These are phyloP conservation scores for Wickerhamomyces canadensis DNA, from an alignment of 805 yeast genomes.

Conservation along the genomic window DNA sequence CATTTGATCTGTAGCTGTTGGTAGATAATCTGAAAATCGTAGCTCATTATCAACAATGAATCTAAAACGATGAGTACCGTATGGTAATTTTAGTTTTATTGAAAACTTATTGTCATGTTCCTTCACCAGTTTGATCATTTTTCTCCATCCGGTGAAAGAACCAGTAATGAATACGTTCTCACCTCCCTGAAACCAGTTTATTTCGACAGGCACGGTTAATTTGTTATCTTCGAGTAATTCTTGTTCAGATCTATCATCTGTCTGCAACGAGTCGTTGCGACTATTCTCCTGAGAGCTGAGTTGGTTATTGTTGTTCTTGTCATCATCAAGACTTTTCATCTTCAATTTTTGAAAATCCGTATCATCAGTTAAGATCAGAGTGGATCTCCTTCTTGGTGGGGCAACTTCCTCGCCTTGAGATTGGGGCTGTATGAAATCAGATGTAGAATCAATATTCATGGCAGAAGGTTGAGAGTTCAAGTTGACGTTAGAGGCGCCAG, in stretches of 20 bases:
- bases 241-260: constrained; percentile 3
- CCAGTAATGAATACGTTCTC: constrained; percentile 93
- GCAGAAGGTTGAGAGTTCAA: constrained; percentile 19
- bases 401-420: constrained; percentile 1
- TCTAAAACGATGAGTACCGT: constrained; percentile 89
- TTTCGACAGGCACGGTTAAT: constrained; percentile 46
- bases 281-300: too few relatives aligned
- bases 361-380: constrained; percentile 67
- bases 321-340: constrained; percentile 17
- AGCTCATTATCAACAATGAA: constrained; percentile 93
- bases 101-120: constrained; percentile 51
- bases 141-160: constrained; percentile 96
- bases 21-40: constrained; percentile 78
- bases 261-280: neutral
- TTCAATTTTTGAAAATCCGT: constrained; percentile 49
- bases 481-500: constrained; percentile 19
- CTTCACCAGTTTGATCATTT: constrained; percentile 81
- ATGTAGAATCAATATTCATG: constrained; percentile 20
- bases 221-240: constrained; percentile 1
- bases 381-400: constrained; percentile 54
- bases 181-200: constrained; percentile 97
- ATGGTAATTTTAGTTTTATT: constrained; percentile 72
- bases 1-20: constrained; percentile 97
- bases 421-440: neutral
- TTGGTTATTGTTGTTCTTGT: neutral